Evolutionary conservation across 768 basidiomycete species (phyloP).

Genomic region (Pisolithus tinctorius): DNA sequence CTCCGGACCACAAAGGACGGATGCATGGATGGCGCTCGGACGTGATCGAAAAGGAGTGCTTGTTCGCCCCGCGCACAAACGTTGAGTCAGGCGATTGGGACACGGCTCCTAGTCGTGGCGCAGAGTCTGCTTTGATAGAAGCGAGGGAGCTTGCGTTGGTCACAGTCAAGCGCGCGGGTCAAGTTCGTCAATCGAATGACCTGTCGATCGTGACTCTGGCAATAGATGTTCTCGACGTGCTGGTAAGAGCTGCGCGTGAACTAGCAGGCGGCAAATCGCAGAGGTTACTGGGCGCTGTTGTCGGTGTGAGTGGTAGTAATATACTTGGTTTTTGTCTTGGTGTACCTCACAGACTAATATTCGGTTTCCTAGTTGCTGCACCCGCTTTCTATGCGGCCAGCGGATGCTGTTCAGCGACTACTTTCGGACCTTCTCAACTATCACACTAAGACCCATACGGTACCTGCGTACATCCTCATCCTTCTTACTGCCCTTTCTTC

Average conservation of each 20-base stretch:
- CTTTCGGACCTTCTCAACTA: conserved; percentile 55
- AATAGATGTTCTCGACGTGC: conserved; percentile 40
- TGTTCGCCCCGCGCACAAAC: conserved; percentile 25
- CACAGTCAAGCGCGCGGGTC: conserved; percentile 24
- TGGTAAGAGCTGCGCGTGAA: conserved; percentile 57
- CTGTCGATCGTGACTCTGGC: conserved; percentile 23
- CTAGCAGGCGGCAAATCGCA: conserved; percentile 44
- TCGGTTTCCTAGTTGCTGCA: conserved; percentile 11
- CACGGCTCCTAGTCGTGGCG: conserved; percentile 1
- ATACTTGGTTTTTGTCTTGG: neutral
- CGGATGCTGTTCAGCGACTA: conserved; percentile 26
- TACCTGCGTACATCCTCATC: conserved; percentile 41
- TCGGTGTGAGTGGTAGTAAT: conserved; percentile 34
- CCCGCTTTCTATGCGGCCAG: neutral
- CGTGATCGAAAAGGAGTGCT: conserved; percentile 45
- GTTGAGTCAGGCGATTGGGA: neutral
- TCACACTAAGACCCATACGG: conserved; percentile 64
- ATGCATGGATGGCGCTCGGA: conserved; percentile 39
- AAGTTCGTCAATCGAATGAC: conserved; percentile 4
- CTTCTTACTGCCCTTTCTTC: conserved; percentile 38
- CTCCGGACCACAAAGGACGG: conserved; percentile 2
- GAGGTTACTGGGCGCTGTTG: conserved; percentile 42
- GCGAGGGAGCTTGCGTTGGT: conserved; percentile 33
- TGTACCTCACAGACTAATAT: conserved; percentile 2
- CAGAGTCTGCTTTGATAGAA: conserved; percentile 6